Evolutionary conservation across 768 basidiomycete species (phyloP), one percentile per base, ranked within the genome.

Genomic region (Infundibulicybe gibba): DNA sequence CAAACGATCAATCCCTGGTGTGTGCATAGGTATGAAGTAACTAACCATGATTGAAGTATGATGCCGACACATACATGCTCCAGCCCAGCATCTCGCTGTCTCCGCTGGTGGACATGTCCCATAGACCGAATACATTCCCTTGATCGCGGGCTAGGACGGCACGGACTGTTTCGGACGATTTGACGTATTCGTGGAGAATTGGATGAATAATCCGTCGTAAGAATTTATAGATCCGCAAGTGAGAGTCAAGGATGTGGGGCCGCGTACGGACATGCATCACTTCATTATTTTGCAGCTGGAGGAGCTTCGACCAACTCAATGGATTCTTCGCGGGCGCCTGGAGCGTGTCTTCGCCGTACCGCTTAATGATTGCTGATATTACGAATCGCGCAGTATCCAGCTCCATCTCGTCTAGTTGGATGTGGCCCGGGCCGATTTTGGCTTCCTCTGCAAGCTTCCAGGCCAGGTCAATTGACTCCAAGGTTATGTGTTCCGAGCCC

Each of bases 121-220:
- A 86, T 40, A 87, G 74, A 13, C 84, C 85, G 49, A 87, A 86
- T 6, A 80, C 74, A 51, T 86, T 86, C 16, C 83, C 83, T 17
- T 76, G 72, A 49, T 85, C 83, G 11, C 83, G 73, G 13, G 72
- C 72, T 14, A 85, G 63, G 9, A 83, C 63, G 1, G 67, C 72
- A n/a, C 83, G 76, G 30, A 80, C 69, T 35, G 64, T 66, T n/a
- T 62, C 59, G 8, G 71, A 69, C 9, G 66, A 71, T 16, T 67
- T 55, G 3, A 76, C 57, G 43, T 69, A 77, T 44, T 55, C 54
- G 40, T 48, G 50, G 12, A 71, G 60, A 10, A 32, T 46, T 13
- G 52, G 54, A 16, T 56, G 43, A 21, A 74, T 57, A 33, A 67
- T 57, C 34, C 70, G 64, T 20, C 68, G 64, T 39, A 85, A 61